Evolutionary conservation across 2,329 filamentous ascomycete genomes (phyloP).

Genomic region (Pyrenophora seminiperda): DNA sequence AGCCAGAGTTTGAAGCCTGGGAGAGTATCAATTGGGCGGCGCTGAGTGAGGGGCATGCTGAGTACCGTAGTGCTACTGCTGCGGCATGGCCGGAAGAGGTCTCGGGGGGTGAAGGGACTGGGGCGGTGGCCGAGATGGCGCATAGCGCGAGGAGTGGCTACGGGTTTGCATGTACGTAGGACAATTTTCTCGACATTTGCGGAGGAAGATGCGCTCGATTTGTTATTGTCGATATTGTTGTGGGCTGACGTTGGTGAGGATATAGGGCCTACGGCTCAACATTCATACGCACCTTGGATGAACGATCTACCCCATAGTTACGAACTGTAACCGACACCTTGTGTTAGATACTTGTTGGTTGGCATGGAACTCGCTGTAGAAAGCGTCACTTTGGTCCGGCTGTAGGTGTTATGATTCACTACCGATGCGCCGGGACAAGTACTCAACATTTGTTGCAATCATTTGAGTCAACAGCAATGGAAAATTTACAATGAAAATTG

Average conservation of each 20-base stretch:
- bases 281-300: constrained; percentile 23
- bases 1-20: constrained; percentile 39
- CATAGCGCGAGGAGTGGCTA: constrained; percentile 10
- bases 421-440: too few relatives aligned
- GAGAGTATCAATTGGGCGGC: constrained; percentile 40
- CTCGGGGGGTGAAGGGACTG: neutral
- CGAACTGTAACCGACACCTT: neutral
- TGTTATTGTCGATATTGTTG: constrained; percentile 9
- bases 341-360: too few relatives aligned
- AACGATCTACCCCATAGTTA: neutral
- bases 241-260: constrained; percentile 24
- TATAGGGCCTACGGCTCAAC: constrained; percentile 25
- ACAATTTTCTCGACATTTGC: neutral
- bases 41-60: constrained; percentile 16
- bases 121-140: neutral
- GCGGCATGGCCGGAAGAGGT: neutral
- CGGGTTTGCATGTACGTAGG: constrained; percentile 21
- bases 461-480: too few relatives aligned
- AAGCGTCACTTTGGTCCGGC: too few relatives aligned
- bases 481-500: too few relatives aligned
- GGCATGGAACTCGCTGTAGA: too few relatives aligned
- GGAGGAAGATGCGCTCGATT: neutral
- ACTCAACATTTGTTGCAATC: too few relatives aligned
- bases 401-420: too few relatives aligned
- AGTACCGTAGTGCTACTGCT: neutral